Conservation (phyloP, 2,329 filamentous ascomycete genomes). For the Fusarium luffae region DNA sequence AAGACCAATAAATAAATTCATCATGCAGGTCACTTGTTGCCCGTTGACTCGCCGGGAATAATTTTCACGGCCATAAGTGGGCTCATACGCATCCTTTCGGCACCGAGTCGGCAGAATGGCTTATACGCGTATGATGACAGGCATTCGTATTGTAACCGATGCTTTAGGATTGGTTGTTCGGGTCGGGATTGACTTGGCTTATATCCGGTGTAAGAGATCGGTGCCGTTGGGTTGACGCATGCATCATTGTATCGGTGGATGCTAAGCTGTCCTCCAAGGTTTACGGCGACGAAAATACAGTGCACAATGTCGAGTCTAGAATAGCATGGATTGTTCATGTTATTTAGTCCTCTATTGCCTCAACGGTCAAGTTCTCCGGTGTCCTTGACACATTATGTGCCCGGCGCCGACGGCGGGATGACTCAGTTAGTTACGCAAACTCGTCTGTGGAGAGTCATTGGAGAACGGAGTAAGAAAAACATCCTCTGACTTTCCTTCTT, state of each 20-base stretch:
- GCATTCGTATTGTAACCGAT: background rate
- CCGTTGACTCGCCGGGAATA: constrained; percentile 4
- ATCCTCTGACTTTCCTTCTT: background rate
- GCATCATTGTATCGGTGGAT: background rate
- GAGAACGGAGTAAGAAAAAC: background rate
- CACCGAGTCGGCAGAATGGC: constrained; percentile 29
- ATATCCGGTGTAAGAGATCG: constrained; percentile 5
- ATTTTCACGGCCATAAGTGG: constrained; percentile 13
- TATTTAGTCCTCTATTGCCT: background rate
- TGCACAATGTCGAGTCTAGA: background rate
- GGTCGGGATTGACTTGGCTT: background rate
- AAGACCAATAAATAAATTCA: constrained; percentile 21
- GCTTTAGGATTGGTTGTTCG: background rate
- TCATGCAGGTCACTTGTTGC: constrained; percentile 3
- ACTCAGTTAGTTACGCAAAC: constrained; percentile 1
- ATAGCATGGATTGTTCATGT: background rate
- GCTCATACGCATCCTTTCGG: constrained; percentile 20
- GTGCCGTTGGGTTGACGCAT: background rate
- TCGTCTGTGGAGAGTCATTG: background rate
- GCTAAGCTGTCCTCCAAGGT: background rate
- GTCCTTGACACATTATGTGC: background rate
- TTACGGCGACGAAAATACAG: background rate
- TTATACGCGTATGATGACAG: background rate
- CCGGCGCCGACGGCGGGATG: constrained; percentile 2
- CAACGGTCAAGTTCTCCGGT: background rate